Evolutionary conservation across 139 green algal genomes (phyloP).

Genomic region (Chlamydomonas applanata): DNA sequence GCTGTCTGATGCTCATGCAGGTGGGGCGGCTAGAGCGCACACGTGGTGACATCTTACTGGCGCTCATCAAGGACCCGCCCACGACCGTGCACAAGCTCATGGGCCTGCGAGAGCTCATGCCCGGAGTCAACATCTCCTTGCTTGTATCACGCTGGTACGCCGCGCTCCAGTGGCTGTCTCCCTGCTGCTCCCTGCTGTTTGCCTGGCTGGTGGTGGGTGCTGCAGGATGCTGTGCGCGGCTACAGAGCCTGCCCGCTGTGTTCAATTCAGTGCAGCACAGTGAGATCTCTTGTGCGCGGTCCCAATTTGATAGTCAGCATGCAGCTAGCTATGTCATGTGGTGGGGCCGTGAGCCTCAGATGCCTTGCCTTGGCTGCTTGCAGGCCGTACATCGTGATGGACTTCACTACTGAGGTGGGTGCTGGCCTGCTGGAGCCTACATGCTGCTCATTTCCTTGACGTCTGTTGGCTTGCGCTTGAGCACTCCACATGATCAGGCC

Average conservation of each 20-base stretch:
- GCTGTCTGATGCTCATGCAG: background rate
- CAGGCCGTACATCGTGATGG: too few relatives aligned
- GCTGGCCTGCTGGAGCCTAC: too few relatives aligned
- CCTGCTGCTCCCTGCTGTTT: too few relatives aligned
- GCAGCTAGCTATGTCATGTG: too few relatives aligned
- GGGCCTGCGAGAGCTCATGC: constrained; percentile 9
- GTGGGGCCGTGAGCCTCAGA: too few relatives aligned
- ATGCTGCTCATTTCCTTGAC: too few relatives aligned
- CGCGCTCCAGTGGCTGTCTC: too few relatives aligned
- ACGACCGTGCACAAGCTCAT: background rate
- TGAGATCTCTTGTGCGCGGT: background rate
- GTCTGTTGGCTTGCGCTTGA: too few relatives aligned
- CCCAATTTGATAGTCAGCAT: background rate
- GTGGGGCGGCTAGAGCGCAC: background rate
- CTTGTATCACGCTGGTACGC: constrained; percentile 1
- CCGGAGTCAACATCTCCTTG: constrained; percentile 6
- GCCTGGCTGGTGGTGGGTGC: background rate
- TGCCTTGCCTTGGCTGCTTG: too few relatives aligned
- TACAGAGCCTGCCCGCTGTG: background rate
- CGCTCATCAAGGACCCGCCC: background rate
- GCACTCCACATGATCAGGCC: too few relatives aligned
- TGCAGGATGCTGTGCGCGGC: background rate
- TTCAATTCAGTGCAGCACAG: background rate
- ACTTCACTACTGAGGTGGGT: too few relatives aligned
- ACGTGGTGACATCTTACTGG: background rate